Evolutionary conservation across 2,329 filamentous ascomycete genomes (phyloP).

Genomic region (Claviceps cyperi): DNA sequence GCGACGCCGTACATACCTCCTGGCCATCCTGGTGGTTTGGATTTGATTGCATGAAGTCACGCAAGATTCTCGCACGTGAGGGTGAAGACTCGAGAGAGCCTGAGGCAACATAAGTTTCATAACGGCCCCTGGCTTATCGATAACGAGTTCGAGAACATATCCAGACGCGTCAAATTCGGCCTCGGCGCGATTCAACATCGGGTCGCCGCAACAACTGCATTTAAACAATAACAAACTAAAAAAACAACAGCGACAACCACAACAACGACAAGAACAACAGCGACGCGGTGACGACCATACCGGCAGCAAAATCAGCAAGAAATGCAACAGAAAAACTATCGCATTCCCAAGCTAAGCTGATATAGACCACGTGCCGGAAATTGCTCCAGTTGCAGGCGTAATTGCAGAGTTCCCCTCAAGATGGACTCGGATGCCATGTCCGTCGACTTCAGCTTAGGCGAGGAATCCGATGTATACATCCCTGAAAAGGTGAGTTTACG

Average conservation of each 20-base stretch:
- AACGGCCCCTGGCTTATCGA: background rate
- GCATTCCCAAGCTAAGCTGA: slow-evolving; percentile 6
- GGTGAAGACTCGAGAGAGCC: too few species aligned
- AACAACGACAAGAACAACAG: slow-evolving; percentile 10
- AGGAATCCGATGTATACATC: slow-evolving; percentile 28
- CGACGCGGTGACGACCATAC: slow-evolving; percentile 10
- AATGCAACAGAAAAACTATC: slow-evolving; percentile 14
- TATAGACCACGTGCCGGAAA: background rate
- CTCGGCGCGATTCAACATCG: slow-evolving; percentile 13
- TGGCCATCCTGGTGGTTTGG: too few species aligned
- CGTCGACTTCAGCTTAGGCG: slow-evolving; percentile 25
- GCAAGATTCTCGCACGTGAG: too few species aligned
- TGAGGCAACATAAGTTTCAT: too few species aligned
- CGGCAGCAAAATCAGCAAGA: slow-evolving; percentile 10
- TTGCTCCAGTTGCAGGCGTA: background rate
- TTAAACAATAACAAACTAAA: slow-evolving; percentile 13
- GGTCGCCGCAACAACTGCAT: background rate
- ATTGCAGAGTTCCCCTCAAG: slow-evolving; percentile 10
- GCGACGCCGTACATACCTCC: too few species aligned
- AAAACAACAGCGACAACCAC: slow-evolving; percentile 13
- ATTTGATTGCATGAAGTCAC: too few species aligned
- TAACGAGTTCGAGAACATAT: background rate
- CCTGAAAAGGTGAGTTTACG: slow-evolving; percentile 21
- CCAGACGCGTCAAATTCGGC: slow-evolving; percentile 5
- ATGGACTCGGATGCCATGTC: slow-evolving; percentile 46